Evolutionary conservation across 2,329 filamentous ascomycete species (phyloP).

Genomic region (Cladorrhinum sp.): DNA sequence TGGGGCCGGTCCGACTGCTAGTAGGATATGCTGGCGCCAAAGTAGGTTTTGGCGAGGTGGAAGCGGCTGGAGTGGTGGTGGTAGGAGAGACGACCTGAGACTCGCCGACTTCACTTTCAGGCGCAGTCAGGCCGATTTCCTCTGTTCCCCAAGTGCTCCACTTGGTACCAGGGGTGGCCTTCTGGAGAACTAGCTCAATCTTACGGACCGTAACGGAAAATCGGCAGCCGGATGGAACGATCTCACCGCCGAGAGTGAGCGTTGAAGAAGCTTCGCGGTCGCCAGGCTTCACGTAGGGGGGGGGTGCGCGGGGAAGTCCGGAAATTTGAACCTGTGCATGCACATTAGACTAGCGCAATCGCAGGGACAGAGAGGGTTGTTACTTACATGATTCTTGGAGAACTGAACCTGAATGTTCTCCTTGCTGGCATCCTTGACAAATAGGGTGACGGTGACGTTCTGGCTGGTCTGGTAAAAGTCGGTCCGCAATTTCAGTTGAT

Average conservation of each 20-base stretch:
- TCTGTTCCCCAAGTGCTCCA: slow-evolving; percentile 34
- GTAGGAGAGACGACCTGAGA: neutral
- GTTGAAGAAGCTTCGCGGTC: slow-evolving; percentile 26
- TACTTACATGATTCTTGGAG: slow-evolving; percentile 19
- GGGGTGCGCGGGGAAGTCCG: slow-evolving; percentile 25
- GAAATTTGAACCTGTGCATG: slow-evolving; percentile 22
- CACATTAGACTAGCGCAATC: slow-evolving; percentile 12
- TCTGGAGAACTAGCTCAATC: slow-evolving; percentile 34
- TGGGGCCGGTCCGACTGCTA: slow-evolving; percentile 76
- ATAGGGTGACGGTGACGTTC: slow-evolving; percentile 37
- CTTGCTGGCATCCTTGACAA: slow-evolving; percentile 38
- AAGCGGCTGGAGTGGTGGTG: neutral
- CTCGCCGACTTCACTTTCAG: neutral
- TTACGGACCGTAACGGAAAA: slow-evolving; percentile 33
- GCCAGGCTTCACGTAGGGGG: slow-evolving; percentile 26
- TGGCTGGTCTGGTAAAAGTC: slow-evolving; percentile 42
- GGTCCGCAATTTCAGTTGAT: slow-evolving; percentile 36
- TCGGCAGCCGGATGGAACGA: slow-evolving; percentile 24
- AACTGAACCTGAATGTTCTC: slow-evolving; percentile 27
- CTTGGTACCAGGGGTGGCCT: slow-evolving; percentile 29
- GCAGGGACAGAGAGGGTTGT: neutral
- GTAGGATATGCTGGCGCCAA: slow-evolving; percentile 69
- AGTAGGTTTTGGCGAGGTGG: slow-evolving; percentile 5
- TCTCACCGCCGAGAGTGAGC: slow-evolving; percentile 26
- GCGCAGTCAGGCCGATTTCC: slow-evolving; percentile 12